These are phyloP conservation scores for Pseudocercospora macadamiae DNA, from an alignment of 2,329 filamentous ascomycete species.

Conservation along the genomic window DNA sequence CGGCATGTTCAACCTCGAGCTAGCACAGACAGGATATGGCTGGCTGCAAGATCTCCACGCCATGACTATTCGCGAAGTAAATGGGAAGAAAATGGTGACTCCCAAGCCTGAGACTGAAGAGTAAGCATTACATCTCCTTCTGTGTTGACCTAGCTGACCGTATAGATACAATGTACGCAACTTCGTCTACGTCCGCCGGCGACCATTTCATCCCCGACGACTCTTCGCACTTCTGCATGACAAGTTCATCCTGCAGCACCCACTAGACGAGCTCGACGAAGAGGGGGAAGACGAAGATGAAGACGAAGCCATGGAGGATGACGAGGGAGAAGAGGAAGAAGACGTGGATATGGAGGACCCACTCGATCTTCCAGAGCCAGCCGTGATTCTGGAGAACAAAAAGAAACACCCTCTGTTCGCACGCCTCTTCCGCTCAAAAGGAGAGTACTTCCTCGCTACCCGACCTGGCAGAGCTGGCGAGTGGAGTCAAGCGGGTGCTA, in stretches of 20 bases:
- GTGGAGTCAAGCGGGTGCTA: conserved; percentile 67
- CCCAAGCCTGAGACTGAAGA: conserved; percentile 73
- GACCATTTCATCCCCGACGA: conserved; percentile 46
- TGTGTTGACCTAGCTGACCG: neutral
- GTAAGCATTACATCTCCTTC: conserved; percentile 52
- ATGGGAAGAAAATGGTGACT: conserved; percentile 58
- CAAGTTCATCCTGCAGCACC: conserved; percentile 49
- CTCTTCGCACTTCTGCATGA: conserved; percentile 47
- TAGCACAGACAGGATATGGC: conserved; percentile 66
- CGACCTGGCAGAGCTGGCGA: conserved; percentile 60
- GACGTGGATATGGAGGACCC: conserved; percentile 42
- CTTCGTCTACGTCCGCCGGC: conserved; percentile 66
- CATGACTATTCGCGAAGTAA: conserved; percentile 65
- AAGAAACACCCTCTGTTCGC: conserved; percentile 56
- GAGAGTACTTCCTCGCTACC: conserved; percentile 63
- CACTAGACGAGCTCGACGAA: conserved; percentile 34
- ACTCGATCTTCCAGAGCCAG: conserved; percentile 31
- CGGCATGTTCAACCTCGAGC: conserved; percentile 64
- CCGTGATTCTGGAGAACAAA: conserved; percentile 59
- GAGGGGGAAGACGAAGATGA: conserved; percentile 29
- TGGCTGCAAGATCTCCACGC: conserved; percentile 72
- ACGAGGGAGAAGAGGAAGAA: conserved; percentile 41
- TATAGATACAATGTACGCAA: conserved; percentile 65
- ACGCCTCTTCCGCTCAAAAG: conserved; percentile 65
- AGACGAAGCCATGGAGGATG: conserved; percentile 26